Evolutionary conservation across 2,329 filamentous ascomycete species (phyloP).

Genomic region (Rhynchosporium agropyri): DNA sequence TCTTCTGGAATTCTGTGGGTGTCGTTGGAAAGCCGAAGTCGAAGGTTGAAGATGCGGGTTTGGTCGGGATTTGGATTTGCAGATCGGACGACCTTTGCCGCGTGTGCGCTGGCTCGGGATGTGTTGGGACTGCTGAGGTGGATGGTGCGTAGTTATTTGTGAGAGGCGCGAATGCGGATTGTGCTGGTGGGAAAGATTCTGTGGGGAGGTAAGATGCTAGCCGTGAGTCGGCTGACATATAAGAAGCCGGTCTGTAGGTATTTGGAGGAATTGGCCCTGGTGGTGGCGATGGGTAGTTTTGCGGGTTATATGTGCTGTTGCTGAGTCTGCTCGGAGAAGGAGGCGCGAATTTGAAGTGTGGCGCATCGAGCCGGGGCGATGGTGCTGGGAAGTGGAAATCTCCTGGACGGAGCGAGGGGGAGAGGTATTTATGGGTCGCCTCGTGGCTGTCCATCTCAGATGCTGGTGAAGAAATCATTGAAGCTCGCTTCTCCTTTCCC

Average conservation of each 20-base stretch:
- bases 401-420: constrained; percentile 29
- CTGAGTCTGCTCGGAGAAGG: constrained; percentile 46
- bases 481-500: constrained; percentile 44
- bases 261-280: constrained; percentile 31
- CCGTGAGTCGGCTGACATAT: constrained; percentile 28
- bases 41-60: constrained; percentile 50
- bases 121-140: constrained; percentile 21
- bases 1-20: constrained; percentile 86
- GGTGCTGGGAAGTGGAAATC: constrained; percentile 63
- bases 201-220: constrained; percentile 25
- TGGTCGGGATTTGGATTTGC: constrained; percentile 33
- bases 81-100: constrained; percentile 35
- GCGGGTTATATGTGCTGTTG: constrained; percentile 39
- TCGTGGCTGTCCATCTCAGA: constrained; percentile 43
- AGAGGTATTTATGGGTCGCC: constrained; percentile 43
- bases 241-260: constrained; percentile 31
- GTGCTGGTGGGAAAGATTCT: constrained; percentile 29
- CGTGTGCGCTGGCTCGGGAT: constrained; percentile 34
- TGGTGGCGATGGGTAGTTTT: constrained; percentile 37
- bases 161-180: constrained; percentile 18
- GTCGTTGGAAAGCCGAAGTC: constrained; percentile 82
- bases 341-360: constrained; percentile 63
- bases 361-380: constrained; percentile 49
- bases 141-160: constrained; percentile 11
- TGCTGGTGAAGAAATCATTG: constrained; percentile 10